These are phyloP conservation scores for Malus asiatica DNA, from an alignment of 306 rosid genomes.

Conservation along the genomic window DNA sequence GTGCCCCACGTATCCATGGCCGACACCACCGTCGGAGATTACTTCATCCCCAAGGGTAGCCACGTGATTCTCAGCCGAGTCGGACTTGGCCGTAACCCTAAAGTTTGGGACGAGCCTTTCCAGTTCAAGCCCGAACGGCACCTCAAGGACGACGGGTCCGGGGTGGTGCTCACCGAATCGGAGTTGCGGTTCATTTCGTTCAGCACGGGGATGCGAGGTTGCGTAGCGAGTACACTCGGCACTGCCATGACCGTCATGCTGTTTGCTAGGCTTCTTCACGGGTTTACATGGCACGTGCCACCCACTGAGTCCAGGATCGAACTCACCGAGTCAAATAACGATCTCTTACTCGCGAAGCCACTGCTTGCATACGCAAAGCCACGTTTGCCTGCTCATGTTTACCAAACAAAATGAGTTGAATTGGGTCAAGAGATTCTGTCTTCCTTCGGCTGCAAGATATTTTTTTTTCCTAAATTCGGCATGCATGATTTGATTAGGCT, in stretches of 20 bases:
- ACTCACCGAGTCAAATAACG: background rate
- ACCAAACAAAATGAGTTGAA: background rate
- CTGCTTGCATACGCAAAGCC: background rate
- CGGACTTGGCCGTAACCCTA: slow-evolving; percentile 26
- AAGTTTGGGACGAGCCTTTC: slow-evolving; percentile 17
- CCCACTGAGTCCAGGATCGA: background rate
- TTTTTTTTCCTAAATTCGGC: background rate
- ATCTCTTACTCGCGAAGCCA: background rate
- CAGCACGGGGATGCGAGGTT: slow-evolving; percentile 8
- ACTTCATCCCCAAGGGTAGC: slow-evolving; percentile 36
- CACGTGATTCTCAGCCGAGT: slow-evolving; percentile 26
- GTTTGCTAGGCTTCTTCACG: slow-evolving; percentile 30
- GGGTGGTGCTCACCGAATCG: background rate
- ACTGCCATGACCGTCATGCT: slow-evolving; percentile 23
- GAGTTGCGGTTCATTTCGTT: background rate
- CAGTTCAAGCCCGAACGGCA: slow-evolving; percentile 10
- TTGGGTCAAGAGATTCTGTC: background rate
- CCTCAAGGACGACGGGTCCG: background rate
- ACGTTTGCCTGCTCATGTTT: background rate
- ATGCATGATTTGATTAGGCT: background rate
- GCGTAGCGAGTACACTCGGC: slow-evolving; percentile 25
- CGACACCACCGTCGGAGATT: slow-evolving; percentile 7
- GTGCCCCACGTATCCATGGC: slow-evolving; percentile 20
- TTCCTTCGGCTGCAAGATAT: background rate
- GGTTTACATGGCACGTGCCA: slow-evolving; percentile 23